Base-by-base conservation (phyloP, 306 rosid genomes). In the Neltuma alba region DNA sequence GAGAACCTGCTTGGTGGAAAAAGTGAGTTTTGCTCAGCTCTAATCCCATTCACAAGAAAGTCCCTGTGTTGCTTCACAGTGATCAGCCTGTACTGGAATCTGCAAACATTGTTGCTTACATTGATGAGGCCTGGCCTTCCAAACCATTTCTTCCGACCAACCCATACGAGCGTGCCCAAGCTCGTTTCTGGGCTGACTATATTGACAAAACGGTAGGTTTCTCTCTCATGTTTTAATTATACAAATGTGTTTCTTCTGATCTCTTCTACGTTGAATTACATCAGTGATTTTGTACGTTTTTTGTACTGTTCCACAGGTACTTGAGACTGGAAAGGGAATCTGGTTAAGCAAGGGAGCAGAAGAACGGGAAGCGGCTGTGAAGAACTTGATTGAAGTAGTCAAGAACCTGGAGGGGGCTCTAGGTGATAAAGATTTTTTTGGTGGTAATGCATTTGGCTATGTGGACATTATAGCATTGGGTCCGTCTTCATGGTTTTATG, bases 1-100 rank as follows among this genome's bases (percentile, higher is more conserved):
- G 95, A 91, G 87, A 79, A 93, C 62, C 44, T 93, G 20, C 77
- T 89, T 87, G 95, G 91, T 0, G 85, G 84, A 4, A 91, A 91
- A 57, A 93, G 97, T 74, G 91, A 89, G 9, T 87, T 72, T 66
- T 93, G 36, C 83, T 89, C 7, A 87, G 77, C 3, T 89, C 91
- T 13, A 91, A 87, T 76, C 95, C 97, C 2, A 81, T 88, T 75
- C 75, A 93, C 64, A 75, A 83, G 76, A 89, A 81, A 69, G 97
- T 91, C 21, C 95, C 93, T 4, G 93, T 91, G 13, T 57, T 91
- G 1, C 66, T 93, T 79, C 97, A 91, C 50, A 63, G 83, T 7
- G 89, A 67, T 9, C 85, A 82, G 23, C 90, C 97, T 15, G 30
- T 93, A 1, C 1, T 31, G 1, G 97, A 91, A 47, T 91, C 88